Base-by-base conservation (phyloP, 108 stramenopile genomes). In the Skeletonema potamos region DNA sequence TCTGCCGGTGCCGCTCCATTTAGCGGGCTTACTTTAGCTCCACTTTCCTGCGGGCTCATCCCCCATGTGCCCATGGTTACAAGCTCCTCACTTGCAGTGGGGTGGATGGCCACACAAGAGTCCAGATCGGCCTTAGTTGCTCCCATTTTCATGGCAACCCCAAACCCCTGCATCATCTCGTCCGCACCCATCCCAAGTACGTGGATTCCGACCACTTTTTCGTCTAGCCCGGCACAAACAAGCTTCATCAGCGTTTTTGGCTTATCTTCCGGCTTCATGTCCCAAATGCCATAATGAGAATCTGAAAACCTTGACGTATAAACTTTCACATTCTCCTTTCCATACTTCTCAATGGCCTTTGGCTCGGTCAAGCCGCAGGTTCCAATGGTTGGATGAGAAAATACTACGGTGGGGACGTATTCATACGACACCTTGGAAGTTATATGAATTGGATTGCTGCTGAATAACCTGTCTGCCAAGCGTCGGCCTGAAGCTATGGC, bases 51-150 rank as follows among this genome's bases (percentile, higher is more conserved):
- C n/a, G 87, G 58, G 48, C 83, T 77, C 33, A 86, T 85, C 3
- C 96, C 95, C 95, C 95, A 97, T 29, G 87, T 86, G 5, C 80
- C 73, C 75, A 98, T 84, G 41, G 96, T 98, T 20, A 96, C 95
- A 24, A 96, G 65, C 73, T 95, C 93, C 80, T 95, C 93, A n/a
- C 85, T 54, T 8, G 87, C 91, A 6, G 97, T 99, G 6, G 98
- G 98, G 61, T 99, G 98, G 66, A 99, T 96, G 5, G 97, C 98
- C 17, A 98, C 84, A 64, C 85, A 90, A 7, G 85, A 73, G 82
- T 99, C 98, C 64, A 99, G 94, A 75, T 99, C 98, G 3, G 96
- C 96, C 83, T 99, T 98, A 61, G 97, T 94, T 20, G 87, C 88
- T 44, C 92, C 97, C 85, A 97, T 97, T 54, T 98, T 97, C 86